Evolutionary conservation across 2,329 filamentous ascomycete species (phyloP).

Genomic region (Endocalyx cinctus): DNA sequence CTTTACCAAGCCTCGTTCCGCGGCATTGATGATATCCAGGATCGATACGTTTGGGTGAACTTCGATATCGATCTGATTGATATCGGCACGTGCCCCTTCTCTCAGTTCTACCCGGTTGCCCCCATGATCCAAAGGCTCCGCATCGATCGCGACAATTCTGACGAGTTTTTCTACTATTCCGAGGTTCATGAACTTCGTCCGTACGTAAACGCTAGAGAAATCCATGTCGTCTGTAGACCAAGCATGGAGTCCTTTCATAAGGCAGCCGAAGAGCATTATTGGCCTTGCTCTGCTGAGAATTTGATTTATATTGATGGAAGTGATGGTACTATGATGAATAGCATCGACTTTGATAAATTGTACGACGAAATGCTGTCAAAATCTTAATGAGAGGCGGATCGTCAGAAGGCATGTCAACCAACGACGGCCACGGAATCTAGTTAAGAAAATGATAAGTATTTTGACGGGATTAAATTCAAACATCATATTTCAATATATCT

Average conservation of each 20-base stretch:
- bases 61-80: conserved; percentile 15
- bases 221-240: conserved; percentile 8
- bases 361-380: conserved; percentile 3
- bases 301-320: conserved; percentile 9
- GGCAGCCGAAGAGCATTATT: conserved; percentile 7
- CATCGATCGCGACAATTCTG: conserved; percentile 8
- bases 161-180: conserved; percentile 7
- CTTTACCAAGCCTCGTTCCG: conserved; percentile 11
- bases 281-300: conserved; percentile 9
- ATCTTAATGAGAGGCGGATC: no score
- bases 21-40: conserved; percentile 5
- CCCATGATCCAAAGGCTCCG: conserved; percentile 8
- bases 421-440: no score
- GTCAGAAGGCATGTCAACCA: no score
- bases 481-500: no score
- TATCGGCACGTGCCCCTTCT: conserved; percentile 6
- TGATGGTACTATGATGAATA: conserved; percentile 8
- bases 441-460: no score
- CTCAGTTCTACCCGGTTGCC: conserved; percentile 5
- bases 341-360: conserved; percentile 6
- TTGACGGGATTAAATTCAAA: no score
- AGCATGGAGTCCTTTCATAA: conserved; percentile 8
- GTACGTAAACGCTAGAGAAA: conserved; percentile 9
- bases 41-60: conserved; percentile 14
- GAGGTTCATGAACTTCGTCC: conserved; percentile 1